phyloP scores from a whole-genome alignment of 208 protist species.

The Trypanosomatidae sp. region DNA sequence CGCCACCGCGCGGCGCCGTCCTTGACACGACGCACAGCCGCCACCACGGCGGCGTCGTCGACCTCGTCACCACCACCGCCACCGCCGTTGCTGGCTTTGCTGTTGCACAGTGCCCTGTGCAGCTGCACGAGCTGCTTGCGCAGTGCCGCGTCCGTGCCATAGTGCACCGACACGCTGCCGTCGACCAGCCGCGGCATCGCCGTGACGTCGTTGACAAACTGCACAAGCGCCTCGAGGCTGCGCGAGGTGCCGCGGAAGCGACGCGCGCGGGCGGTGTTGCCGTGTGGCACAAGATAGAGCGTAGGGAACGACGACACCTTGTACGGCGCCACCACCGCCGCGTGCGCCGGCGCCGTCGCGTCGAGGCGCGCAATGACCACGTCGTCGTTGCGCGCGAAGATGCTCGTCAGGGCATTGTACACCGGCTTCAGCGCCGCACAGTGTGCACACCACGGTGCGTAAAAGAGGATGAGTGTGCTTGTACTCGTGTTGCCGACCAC shows the following conservation, averaged over 20 bases:
- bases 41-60: background rate
- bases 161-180: constrained; percentile 28
- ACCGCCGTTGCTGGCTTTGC: background rate
- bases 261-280: constrained; percentile 9
- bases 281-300: constrained; percentile 47
- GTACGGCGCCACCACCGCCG: constrained; percentile 8
- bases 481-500: background rate
- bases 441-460: constrained; percentile 69
- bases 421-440: constrained; percentile 77
- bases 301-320: constrained; percentile 40
- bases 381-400: constrained; percentile 43
- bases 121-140: constrained; percentile 4
- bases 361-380: constrained; percentile 58
- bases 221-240: constrained; percentile 25
- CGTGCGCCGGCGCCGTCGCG: constrained; percentile 18
- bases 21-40: no score
- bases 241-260: constrained; percentile 35
- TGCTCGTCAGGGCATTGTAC: constrained; percentile 28
- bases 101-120: background rate
- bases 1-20: no score
- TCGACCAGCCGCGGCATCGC: constrained; percentile 21
- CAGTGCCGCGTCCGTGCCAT: constrained; percentile 20
- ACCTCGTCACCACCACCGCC: background rate
- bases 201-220: constrained; percentile 44
- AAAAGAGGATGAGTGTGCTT: constrained; percentile 59